Evolutionary conservation across 2,329 filamentous ascomycete species (phyloP), one percentile per base, ranked within the genome.

Genomic region (Xylaria sp.): DNA sequence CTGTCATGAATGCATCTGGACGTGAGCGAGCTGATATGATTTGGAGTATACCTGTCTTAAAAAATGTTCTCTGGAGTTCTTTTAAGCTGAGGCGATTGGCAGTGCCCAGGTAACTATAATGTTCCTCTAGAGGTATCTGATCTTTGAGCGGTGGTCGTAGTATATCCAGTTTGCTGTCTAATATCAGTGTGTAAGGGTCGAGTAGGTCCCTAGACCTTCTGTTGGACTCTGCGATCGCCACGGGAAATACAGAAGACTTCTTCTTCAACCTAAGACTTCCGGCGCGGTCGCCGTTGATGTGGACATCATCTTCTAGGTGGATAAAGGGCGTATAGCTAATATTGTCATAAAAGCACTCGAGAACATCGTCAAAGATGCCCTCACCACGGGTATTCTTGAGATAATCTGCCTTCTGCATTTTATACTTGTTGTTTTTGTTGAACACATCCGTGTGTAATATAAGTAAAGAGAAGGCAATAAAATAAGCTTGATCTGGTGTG

Each of bases 361-460:
- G 84, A 50, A 98, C 92, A 72, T 98, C 95, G 72, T 97, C 93
- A 61, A 92, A 93, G n/a, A 98, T 92, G 14, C 93, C 93, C 78
- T 98, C 94, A 2, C 93, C 94, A 24, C 90, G 90, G 0, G 94
- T 97, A 78, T 98, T 98, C 80, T 97, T 98, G 74, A 98, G 86
- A 80, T 99, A 99, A 76, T 98, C 96, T 0, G 87, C 83, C 78
- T 97, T 97, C 77, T 97, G 94, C 96, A 99, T 99, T 81, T 99
- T 99, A 79, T 96, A 89, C 82, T 98, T 98, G 83, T 98, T 98
- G 83, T 98, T 99, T 81, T 97, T 97, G 85, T 99, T 99, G 88
- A 98, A 98, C n/a, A 97, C 93, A 78, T 99, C 96, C 0, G 96
- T 98, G 75, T 99, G 96, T 39, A 99, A 85, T 73, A 99, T 98